Evolutionary conservation across 345 rosid genomes (phyloP), one percentile per base, ranked within the genome.

Genomic region (Heritiera fomes): DNA sequence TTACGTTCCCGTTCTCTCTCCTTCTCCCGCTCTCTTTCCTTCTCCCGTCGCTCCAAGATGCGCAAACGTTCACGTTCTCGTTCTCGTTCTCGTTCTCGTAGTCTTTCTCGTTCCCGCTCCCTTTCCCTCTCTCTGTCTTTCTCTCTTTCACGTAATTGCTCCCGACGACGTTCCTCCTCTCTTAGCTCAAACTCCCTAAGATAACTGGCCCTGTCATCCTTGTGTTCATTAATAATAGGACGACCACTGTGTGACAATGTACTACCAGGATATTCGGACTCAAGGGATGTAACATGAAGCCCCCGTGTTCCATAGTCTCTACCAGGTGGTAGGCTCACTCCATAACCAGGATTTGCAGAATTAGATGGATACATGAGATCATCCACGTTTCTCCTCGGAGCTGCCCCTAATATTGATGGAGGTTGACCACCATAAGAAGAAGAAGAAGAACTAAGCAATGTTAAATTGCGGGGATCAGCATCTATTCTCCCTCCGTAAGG

Each of bases 261-360:
- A 69, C 89, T 85, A 84, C 80, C 72, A 59, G 86, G 90, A 84
- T 90, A 97, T 62, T 94, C 98, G 3, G 87, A 76, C 61, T 94
- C 98, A 2, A 87, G 87, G 69, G 96, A 81, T 28, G 90, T 71
- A 79, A 87, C 89, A 73, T 88, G 97, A 56, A 94, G 89, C 78
- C 93, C 95, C 88, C 92, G 94, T 78, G 93, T 75, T 64, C 94
- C 96, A 85, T 94, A 94, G 82, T 96, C 95, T 85, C 98, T 88
- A 45, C 98, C 98, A 75, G 99, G 98, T 85, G 99, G 99, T 81
- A 97, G 84, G 87, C 99, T 97, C 80, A 97, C 97, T 47, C 97
- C 98, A 86, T 97, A 94, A 71, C 98, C 99, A n/a, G 99, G 99
- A 85, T 97, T 94, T 40, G 94, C 84, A 63, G 94, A 87, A 77